These are phyloP conservation scores for Saprolegnia parasitica DNA, from an alignment of 352 stramenopile species.

Conservation along the genomic window DNA sequence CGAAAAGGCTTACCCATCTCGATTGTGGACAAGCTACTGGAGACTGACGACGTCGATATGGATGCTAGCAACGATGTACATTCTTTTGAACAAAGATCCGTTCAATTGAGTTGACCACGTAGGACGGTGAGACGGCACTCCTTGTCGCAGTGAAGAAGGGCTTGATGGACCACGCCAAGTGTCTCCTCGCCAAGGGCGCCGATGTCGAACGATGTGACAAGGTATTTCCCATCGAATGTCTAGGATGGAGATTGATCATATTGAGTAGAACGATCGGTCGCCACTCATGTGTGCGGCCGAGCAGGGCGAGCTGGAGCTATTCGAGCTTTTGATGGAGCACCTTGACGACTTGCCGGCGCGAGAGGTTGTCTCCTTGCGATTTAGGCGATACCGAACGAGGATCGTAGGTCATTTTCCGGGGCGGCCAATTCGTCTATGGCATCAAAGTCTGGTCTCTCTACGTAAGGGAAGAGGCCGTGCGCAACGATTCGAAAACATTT, in stretches of 20 bases:
- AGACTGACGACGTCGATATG: slow-evolving; percentile 12
- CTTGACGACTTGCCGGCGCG: background rate
- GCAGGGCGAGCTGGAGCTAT: background rate
- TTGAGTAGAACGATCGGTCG: background rate
- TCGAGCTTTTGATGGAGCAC: slow-evolving; percentile 1
- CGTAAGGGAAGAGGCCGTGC: background rate
- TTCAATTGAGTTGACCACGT: background rate
- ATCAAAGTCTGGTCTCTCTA: background rate
- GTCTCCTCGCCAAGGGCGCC: background rate
- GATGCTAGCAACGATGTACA: slow-evolving; percentile 8
- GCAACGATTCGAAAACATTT: slow-evolving; percentile 2
- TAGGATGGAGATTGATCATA: too few species aligned
- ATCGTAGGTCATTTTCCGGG: background rate
- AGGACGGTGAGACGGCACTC: slow-evolving; percentile 15
- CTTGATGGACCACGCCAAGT: background rate
- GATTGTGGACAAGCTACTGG: background rate
- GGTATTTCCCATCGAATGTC: too few species aligned
- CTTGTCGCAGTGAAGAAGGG: background rate
- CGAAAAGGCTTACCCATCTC: background rate
- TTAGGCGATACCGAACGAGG: background rate
- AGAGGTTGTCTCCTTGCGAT: background rate
- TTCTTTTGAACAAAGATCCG: too few species aligned
- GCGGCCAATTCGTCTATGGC: background rate
- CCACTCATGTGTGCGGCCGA: slow-evolving; percentile 5
- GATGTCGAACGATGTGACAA: background rate